phyloP scores from a whole-genome alignment of 768 basidiomycete species.

The Mycena pura region DNA sequence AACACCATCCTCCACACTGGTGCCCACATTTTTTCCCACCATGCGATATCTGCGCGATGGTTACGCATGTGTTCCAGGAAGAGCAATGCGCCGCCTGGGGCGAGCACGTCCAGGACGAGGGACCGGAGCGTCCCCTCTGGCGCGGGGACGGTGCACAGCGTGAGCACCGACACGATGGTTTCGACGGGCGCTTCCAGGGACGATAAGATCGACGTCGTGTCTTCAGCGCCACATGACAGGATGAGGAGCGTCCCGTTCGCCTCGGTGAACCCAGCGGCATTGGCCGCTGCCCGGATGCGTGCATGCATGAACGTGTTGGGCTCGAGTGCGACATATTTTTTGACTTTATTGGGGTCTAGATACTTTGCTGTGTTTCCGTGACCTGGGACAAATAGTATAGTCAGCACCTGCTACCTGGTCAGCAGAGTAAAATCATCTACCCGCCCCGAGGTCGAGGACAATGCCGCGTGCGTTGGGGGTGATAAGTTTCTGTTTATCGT shows the following conservation, averaged over 20 bases:
- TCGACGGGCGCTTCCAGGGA: conserved; percentile 48
- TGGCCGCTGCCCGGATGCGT: conserved; percentile 55
- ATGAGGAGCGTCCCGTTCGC: conserved; percentile 60
- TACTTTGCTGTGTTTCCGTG: conserved; percentile 70
- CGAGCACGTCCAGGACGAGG: conserved; percentile 60
- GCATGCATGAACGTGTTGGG: conserved; percentile 72
- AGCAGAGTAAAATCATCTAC: conserved; percentile 41
- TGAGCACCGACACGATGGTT: conserved; percentile 69
- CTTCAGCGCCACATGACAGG: conserved; percentile 69
- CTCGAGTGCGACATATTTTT: conserved; percentile 75
- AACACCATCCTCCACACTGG: conserved; percentile 67
- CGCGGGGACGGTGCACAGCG: conserved; percentile 67
- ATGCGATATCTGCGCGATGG: conserved; percentile 55
- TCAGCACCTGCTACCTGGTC: not conserved
- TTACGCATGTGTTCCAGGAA: conserved; percentile 75
- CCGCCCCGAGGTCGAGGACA: conserved; percentile 75
- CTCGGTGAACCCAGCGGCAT: conserved; percentile 59
- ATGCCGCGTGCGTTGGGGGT: conserved; percentile 61
- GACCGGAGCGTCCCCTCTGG: conserved; percentile 54
- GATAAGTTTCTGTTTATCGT: conserved; percentile 55
- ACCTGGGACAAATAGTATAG: conserved; percentile 42
- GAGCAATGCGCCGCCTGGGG: conserved; percentile 67
- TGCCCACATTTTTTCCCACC: conserved; percentile 78
- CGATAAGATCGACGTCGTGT: conserved; percentile 55
- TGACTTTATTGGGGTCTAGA: conserved; percentile 59